Evolutionary conservation across 2,329 filamentous ascomycete genomes (phyloP), one percentile per base, ranked within the genome.

Genomic region (Hymenoscyphus repandus): DNA sequence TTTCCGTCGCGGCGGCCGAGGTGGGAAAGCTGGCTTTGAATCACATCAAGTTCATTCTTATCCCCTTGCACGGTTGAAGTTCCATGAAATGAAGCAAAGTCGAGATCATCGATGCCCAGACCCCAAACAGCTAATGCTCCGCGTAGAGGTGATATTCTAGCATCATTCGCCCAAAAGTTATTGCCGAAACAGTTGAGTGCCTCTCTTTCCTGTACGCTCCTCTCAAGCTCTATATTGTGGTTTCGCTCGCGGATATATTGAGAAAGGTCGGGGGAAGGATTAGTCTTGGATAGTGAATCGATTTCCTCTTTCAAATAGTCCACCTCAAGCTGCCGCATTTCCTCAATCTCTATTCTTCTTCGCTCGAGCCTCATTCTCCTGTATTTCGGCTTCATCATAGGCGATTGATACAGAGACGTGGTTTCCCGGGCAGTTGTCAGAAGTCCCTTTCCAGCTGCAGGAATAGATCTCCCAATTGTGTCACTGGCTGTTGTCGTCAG

Each of bases 391-490:
- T 38, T n/a, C 6, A 47, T 13, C 9, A 47, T 11, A 10, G 44
- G 74, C 91, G 44, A 47, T 5, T 90, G 88, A 79, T 91, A 96
- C 68, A 90, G 91, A 73, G 87, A 83, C 40, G 83, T 78, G 58
- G 87, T 80, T 75, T 97, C 93, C 53, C 90, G 88, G 53, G 92
- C 93, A 57, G 87, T 93, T 49, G 91, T 96, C 64, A 97, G 78
- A 42, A 97, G 88, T 83, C 92, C 92, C 72, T 96, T 88, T 17
- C 92, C 93, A 48, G 92, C 93, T 53, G 93, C 93, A 50, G 92
- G 92, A 7, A 97, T 90, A 17, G 92, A 96, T 52, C 92, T 90
- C 44, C 92, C 92, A 68, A 96, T 96, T 83, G 96, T 96, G 79
- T 97, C 92, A 40, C 90, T 96, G 50, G 93, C 92, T 33, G 91